These are phyloP conservation scores for Euphorbia lathyris DNA, from an alignment of 345 rosid genomes.

Conservation along the genomic window DNA sequence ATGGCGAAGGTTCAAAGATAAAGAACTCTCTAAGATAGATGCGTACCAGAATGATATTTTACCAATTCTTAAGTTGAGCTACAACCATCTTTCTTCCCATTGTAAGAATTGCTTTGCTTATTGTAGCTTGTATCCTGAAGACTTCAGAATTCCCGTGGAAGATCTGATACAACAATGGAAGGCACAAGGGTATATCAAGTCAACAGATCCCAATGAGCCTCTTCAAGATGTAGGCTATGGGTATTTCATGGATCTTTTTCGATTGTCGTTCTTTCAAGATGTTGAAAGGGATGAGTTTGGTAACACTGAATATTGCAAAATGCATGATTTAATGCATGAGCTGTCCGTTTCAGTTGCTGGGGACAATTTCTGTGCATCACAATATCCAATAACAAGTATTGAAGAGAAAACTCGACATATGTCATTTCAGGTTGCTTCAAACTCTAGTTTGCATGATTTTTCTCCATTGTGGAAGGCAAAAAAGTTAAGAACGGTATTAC, in stretches of 20 bases:
- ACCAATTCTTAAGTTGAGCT: conserved; percentile 29
- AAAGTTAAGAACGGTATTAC: neutral
- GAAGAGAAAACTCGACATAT: too few relatives aligned
- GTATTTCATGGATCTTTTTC: conserved; percentile 12
- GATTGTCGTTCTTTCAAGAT: conserved; percentile 13
- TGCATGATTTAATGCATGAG: conserved; percentile 10
- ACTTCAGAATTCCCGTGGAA: conserved; percentile 12
- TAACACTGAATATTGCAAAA: neutral
- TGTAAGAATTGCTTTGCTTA: conserved; percentile 39
- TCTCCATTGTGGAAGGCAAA: neutral
- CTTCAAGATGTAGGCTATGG: conserved; percentile 8
- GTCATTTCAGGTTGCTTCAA: too few relatives aligned
- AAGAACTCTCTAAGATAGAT: neutral
- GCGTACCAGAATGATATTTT: conserved; percentile 9
- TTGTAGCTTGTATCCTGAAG: conserved; percentile 36
- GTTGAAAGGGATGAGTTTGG: conserved; percentile 3
- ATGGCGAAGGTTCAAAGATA: conserved; percentile 9
- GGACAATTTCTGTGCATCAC: too few relatives aligned
- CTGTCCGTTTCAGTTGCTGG: neutral
- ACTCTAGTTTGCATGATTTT: too few relatives aligned
- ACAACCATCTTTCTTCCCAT: conserved; percentile 29
- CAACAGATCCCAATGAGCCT: neutral
- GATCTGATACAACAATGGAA: conserved; percentile 25
- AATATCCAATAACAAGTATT: too few relatives aligned
- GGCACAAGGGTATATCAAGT: conserved; percentile 21